phyloP scores from a whole-genome alignment of 2,329 filamentous ascomycete species.

The Anisogramma anomala region DNA sequence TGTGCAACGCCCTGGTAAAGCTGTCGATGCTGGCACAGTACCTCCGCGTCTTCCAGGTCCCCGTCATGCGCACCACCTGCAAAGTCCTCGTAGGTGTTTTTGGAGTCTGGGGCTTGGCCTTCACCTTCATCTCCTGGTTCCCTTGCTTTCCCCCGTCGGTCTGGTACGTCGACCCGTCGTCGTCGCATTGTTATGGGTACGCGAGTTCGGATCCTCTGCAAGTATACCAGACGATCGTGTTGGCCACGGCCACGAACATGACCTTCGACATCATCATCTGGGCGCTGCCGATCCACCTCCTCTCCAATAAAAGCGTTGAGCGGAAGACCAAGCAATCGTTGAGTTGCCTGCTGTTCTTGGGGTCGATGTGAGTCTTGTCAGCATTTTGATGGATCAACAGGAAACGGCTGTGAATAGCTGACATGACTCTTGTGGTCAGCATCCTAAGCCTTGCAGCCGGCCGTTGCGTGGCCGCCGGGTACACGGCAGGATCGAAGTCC shows the following conservation, averaged over 20 bases:
- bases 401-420: too few relatives aligned
- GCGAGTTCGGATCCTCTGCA: constrained; percentile 18
- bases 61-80: constrained; percentile 4
- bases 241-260: constrained; percentile 22
- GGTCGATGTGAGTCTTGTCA: constrained; percentile 21
- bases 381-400: too few relatives aligned
- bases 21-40: constrained; percentile 17
- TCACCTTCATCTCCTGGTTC: constrained; percentile 18
- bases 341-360: constrained; percentile 21
- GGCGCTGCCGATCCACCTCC: constrained; percentile 23
- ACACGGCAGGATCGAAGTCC: constrained; percentile 20
- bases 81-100: constrained; percentile 13
- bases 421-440: too few relatives aligned
- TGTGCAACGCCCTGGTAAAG: constrained; percentile 16
- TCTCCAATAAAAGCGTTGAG: constrained; percentile 17
- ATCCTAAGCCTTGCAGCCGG: constrained; percentile 22
- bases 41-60: constrained; percentile 12
- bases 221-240: constrained; percentile 20
- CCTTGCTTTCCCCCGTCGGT: constrained; percentile 19
- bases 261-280: constrained; percentile 23
- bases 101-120: constrained; percentile 16
- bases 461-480: constrained; percentile 22
- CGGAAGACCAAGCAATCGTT: constrained; percentile 22
- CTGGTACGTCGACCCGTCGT: constrained; percentile 12
- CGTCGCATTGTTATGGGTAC: constrained; percentile 20